Evolutionary conservation across 306 rosid genomes (phyloP).

Genomic region (Vigna angularis): DNA sequence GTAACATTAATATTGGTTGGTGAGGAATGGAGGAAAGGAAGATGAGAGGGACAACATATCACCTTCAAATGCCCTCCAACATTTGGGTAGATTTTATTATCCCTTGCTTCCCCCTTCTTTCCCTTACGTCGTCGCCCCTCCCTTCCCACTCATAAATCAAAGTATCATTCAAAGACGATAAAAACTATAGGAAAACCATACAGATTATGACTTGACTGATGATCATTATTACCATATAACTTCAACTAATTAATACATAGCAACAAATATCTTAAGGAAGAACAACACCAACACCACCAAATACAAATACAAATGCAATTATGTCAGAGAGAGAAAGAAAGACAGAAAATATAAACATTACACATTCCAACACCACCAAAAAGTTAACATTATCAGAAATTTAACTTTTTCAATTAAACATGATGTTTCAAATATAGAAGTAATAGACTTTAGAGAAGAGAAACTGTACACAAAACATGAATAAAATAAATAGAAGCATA

Average conservation of each 20-base stretch:
- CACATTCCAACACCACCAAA: constrained; percentile 5
- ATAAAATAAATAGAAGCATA: neutral
- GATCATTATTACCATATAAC: constrained; percentile 21
- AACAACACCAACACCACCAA: no score
- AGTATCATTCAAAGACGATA: neutral
- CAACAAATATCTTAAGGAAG: neutral
- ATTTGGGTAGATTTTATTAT: neutral
- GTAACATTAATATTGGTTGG: neutral
- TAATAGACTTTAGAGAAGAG: constrained; percentile 26
- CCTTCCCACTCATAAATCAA: neutral
- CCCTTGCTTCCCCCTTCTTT: neutral
- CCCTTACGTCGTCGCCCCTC: neutral
- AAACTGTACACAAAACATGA: constrained; percentile 21
- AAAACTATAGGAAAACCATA: constrained; percentile 7
- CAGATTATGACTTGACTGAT: neutral
- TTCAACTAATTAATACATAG: neutral
- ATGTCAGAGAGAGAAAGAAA: neutral
- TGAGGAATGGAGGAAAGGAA: neutral
- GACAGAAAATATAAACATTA: constrained; percentile 10
- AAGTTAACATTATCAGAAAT: neutral
- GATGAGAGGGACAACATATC: neutral
- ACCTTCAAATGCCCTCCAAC: neutral
- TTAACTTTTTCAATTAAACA: constrained; percentile 13
- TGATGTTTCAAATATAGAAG: constrained; percentile 5
- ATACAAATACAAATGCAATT: neutral